Evolutionary conservation across 768 basidiomycete genomes (phyloP), one percentile per base, ranked within the genome.

Genomic region (Phylloporus arenicola): DNA sequence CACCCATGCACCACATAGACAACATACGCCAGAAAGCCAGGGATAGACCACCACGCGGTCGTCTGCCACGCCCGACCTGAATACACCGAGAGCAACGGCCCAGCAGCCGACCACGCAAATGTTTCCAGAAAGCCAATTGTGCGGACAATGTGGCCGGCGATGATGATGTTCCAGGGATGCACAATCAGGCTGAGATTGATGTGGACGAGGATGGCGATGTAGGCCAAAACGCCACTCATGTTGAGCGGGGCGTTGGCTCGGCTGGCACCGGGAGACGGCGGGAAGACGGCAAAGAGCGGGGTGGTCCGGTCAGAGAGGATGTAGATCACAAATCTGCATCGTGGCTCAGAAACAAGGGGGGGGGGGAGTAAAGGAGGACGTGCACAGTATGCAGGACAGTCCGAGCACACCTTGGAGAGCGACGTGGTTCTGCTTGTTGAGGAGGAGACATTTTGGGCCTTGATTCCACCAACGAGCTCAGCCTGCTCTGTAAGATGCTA

Each of bases 401-500:
- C 65, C 65, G 19, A 83, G 64, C 25, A 79, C 64, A 6, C 62
- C 52, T 47, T 74, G 73, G 24, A 81, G 45, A 19, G 70, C 64
- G 9, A 70, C 41, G 20, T 72, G 62, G 34, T 76, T 75, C 40
- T 68, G 71, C 49, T 61, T 56, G 61, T 76, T 78, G n/a, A n/a
- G 1, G 74, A 74, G 8, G 60, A 59, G 0, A 69, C 64, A 48
- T 78, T 78, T 40, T 72, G 67, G n/a, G 57, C 58, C 42, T 73
- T 76, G 34, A 87, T 64, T 5, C 48, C 57, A n/a, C 75, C 66
- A 42, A 87, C 74, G 12, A 83, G 35, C 40, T 77, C 75, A 41
- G 83, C 78, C 61, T 87, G 85, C 60, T 87, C 84, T 86, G 57
- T 3, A 38, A 20, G 39, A 9, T 4, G 44, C 44, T 53, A 0